A percentile compares a stretch with the other conserved stretches of the same genome.
These are phyloP conservation scores for Debaryomyces sp. DNA, from an alignment of 1,139 yeast species.

Conservation along the genomic window DNA sequence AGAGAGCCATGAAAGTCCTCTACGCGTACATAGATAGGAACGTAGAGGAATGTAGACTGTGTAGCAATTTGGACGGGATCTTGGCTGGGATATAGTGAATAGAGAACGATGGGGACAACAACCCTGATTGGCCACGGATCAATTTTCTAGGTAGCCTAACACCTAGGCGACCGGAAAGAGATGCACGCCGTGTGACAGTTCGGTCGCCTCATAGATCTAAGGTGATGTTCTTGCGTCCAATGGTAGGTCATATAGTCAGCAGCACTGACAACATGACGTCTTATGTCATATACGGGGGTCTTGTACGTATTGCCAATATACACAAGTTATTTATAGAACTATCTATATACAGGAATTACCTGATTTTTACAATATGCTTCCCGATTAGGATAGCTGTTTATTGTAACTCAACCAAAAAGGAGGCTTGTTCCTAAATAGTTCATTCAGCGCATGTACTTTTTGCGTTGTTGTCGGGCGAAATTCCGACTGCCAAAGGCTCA, in stretches of 20 bases:
- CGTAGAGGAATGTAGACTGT: background rate
- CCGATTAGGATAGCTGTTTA: background rate
- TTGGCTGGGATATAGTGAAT: background rate
- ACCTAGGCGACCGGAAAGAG: background rate
- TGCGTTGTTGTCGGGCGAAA: background rate
- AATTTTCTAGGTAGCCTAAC: background rate
- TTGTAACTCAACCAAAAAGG: background rate
- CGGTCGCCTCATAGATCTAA: background rate
- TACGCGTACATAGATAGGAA: background rate
- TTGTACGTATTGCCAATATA: background rate
- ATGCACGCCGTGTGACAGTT: background rate
- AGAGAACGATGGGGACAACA: background rate
- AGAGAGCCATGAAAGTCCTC: background rate
- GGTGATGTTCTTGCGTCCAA: background rate
- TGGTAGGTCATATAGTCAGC: background rate
- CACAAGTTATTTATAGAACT: background rate
- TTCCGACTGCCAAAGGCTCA: background rate
- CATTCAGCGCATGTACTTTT: background rate
- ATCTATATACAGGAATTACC: slow-evolving; percentile 1
- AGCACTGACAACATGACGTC: background rate
- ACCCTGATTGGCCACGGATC: background rate
- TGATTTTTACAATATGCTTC: background rate
- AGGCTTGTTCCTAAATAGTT: background rate
- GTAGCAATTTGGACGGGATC: background rate
- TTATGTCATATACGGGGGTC: background rate